A percentile compares a stretch with the other conserved stretches of the same genome.
These are phyloP conservation scores for Candida albicans DNA, from an alignment of 1,139 yeast species.

Conservation along the genomic window DNA sequence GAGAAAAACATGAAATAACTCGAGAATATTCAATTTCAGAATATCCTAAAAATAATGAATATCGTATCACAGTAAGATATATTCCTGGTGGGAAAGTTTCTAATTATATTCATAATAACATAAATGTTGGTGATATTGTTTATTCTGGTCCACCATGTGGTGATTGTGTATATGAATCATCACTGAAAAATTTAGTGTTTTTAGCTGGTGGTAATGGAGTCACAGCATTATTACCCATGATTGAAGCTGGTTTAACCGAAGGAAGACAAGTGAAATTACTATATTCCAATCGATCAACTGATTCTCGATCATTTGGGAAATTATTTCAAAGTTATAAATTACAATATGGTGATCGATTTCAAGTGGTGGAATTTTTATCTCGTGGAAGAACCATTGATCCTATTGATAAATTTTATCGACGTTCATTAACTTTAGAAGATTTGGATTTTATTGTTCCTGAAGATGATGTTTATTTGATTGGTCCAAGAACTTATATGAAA, in stretches of 20 bases:
- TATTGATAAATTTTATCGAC: conserved; percentile 8
- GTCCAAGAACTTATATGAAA: conserved; percentile 37
- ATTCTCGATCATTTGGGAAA: conserved; percentile 28
- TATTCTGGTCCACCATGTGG: conserved; percentile 55
- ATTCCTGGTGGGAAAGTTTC: conserved; percentile 52
- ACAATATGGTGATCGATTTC: conserved; percentile 19
- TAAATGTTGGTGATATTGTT: conserved; percentile 49
- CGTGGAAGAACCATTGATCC: conserved; percentile 10
- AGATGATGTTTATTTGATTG: conserved; percentile 31
- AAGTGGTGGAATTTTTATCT: conserved; percentile 24
- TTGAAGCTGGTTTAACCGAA: conserved; percentile 36
- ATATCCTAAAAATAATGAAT: conserved; percentile 31
- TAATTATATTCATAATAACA: conserved; percentile 45
- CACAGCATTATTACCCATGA: conserved; percentile 60
- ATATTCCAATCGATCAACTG: conserved; percentile 28
- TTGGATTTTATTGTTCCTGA: conserved; percentile 17
- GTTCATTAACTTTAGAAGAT: conserved; percentile 15
- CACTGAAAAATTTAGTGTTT: conserved; percentile 39
- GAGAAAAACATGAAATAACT: conserved; percentile 32
- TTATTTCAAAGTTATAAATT: conserved; percentile 21
- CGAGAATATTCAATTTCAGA: conserved; percentile 57
- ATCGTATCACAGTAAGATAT: conserved; percentile 54
- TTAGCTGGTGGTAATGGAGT: conserved; percentile 69
- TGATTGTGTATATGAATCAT: conserved; percentile 37
- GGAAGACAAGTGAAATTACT: conserved; percentile 29